Evolutionary conservation across 148 eudicot species (phyloP).

Genomic region (Nepenthes mirabilis): DNA sequence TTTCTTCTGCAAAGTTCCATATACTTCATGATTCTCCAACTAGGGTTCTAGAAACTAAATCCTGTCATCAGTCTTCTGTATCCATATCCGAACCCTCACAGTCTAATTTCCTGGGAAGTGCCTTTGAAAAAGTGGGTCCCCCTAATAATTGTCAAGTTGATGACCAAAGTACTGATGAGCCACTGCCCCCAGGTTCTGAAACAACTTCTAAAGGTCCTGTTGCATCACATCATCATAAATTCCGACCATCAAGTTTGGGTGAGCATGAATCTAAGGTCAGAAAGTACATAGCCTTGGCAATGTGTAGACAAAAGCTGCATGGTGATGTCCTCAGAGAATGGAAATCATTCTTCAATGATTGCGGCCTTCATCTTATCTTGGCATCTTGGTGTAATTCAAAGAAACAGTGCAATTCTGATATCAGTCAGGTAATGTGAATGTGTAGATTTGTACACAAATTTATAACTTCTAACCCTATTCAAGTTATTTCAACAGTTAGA

Average conservation of each 20-base stretch:
- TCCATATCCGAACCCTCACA: constrained; percentile 13
- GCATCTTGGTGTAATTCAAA: constrained; percentile 9
- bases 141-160: constrained; percentile 12
- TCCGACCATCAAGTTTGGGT: constrained; percentile 19
- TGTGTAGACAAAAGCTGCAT: constrained; percentile 59
- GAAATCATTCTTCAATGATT: constrained; percentile 35
- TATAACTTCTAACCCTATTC: not conserved
- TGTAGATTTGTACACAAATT: not conserved
- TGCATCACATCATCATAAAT: constrained; percentile 14
- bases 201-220: constrained; percentile 10
- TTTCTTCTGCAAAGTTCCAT: constrained; percentile 5
- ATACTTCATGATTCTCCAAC: constrained; percentile 12
- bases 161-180: constrained; percentile 21
- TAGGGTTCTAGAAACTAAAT: constrained; percentile 9
- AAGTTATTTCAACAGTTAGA: not conserved
- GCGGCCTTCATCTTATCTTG: constrained; percentile 19
- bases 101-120: constrained; percentile 28
- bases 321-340: constrained; percentile 52
- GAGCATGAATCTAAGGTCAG: constrained; percentile 15
- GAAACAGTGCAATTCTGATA: constrained; percentile 13
- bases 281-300: constrained; percentile 34
- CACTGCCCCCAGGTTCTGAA: constrained; percentile 38
- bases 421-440: constrained; percentile 20
- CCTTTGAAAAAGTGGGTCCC: constrained; percentile 35
- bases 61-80: constrained; percentile 9